These are phyloP conservation scores for Xylaria sp. DNA, from an alignment of 2,329 filamentous ascomycete species.

Conservation along the genomic window DNA sequence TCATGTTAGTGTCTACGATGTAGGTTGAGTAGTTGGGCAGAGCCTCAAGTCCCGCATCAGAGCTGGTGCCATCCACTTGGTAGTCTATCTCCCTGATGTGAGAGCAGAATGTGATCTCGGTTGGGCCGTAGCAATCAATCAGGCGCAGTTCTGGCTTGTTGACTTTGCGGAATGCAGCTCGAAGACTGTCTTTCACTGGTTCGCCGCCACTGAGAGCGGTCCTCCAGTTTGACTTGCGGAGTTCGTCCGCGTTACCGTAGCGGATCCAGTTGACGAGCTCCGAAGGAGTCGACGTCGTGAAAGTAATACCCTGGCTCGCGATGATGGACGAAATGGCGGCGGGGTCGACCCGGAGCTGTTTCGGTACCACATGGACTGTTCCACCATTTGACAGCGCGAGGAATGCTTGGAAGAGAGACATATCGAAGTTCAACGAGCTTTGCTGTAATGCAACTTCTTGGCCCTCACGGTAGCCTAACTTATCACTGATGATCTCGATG, in stretches of 20 bases:
- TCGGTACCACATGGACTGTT: conserved; percentile 51
- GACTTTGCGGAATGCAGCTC: conserved; percentile 29
- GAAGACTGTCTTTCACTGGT: conserved; percentile 22
- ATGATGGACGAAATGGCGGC: conserved; percentile 52
- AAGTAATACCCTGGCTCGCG: conserved; percentile 47
- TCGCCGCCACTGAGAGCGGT: conserved; percentile 38
- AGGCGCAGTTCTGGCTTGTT: conserved; percentile 26
- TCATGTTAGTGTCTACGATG: conserved; percentile 53
- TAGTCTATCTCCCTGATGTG: conserved; percentile 1
- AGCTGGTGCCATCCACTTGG: background rate
- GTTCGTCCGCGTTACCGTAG: conserved; percentile 30
- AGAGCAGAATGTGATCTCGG: conserved; percentile 42
- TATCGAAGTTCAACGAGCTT: conserved; percentile 55
- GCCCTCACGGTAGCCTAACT: conserved; percentile 31
- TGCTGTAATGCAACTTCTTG: conserved; percentile 52
- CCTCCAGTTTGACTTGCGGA: conserved; percentile 33
- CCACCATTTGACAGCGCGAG: conserved; percentile 52
- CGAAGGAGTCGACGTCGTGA: conserved; percentile 54
- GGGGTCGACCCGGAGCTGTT: conserved; percentile 50
- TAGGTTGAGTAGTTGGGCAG: conserved; percentile 53
- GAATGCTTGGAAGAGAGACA: conserved; percentile 54
- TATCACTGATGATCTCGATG: conserved; percentile 36
- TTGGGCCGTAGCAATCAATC: conserved; percentile 49
- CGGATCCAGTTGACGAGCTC: conserved; percentile 53
- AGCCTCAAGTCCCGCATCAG: background rate